Evolutionary conservation across 352 stramenopile species (phyloP), one percentile per base, ranked within the genome.

Genomic region (Pythium periplocum): DNA sequence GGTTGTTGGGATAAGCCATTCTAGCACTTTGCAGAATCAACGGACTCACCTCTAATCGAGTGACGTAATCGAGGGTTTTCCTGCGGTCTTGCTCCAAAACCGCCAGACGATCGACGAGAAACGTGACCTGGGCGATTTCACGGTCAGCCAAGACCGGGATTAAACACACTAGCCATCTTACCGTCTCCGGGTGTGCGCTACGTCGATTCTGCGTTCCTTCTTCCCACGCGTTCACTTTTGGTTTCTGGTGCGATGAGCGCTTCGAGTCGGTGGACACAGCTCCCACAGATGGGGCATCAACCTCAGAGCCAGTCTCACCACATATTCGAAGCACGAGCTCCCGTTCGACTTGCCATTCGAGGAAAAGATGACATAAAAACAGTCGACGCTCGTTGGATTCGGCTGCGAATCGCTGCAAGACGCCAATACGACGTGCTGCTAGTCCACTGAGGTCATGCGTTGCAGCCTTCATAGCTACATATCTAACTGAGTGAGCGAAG

Each of bases 241-340:
- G 17, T 26, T 26, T 26, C 17, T 26, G 17, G 17, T 26, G 17
- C 17, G 17, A 26, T 26, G 17, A 26, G 17, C 17, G 17, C 17
- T 26, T 26, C 17, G 17, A 26, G 17, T 26, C 17, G 17, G 17
- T 26, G 17, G 17, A 26, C 17, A 26, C 17, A 26, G 17, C 17
- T 26, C 17, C 17, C 17, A 26, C 17, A 26, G 17, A 26, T 63
- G 32, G 37, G 6, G 46, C 49, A n/a, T 53, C 39, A 17, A 39
- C 12, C 37, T 11, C 30, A 36, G 45, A 46, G 2, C 51, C 10
- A 12, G 10, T 41, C 17, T 75, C 31, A 11, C 42, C 65, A 17
- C 75, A 86, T n/a, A 82, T 71, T 42, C 79, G 68, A 31, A 86
- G 57, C 3, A 87, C 61, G n/a, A 70, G 49, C 12, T 79, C 67